These are phyloP conservation scores for Stevia rebaudiana DNA, from an alignment of 140 eudicot species.

Conservation along the genomic window DNA sequence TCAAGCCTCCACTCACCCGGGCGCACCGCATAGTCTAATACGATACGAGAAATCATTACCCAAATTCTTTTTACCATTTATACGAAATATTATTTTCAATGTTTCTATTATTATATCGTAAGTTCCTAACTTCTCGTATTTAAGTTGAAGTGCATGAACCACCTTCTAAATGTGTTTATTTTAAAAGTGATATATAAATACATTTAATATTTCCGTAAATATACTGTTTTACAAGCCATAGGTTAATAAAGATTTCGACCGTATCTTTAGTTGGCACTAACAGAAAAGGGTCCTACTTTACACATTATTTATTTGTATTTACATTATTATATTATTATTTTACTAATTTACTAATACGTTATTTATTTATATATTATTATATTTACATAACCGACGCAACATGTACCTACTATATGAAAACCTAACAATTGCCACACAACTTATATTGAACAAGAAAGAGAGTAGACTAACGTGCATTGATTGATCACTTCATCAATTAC, in stretches of 20 bases:
- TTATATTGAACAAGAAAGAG: conserved; percentile 1
- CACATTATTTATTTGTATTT: background rate
- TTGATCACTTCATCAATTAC: conserved; percentile 17
- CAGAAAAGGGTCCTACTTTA: conserved; percentile 2
- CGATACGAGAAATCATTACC: too few species aligned
- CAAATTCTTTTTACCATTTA: too few species aligned
- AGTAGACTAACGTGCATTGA: conserved; percentile 27
- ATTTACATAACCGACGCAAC: conserved; percentile 6
- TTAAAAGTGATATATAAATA: too few species aligned
- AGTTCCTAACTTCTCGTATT: too few species aligned
- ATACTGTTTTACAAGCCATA: background rate
- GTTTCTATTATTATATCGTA: too few species aligned
- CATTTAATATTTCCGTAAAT: too few species aligned
- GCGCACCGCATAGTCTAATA: too few species aligned
- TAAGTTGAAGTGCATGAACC: too few species aligned
- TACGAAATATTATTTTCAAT: too few species aligned
- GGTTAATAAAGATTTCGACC: background rate
- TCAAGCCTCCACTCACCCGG: too few species aligned
- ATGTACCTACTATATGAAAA: conserved; percentile 24
- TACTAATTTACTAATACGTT: too few species aligned
- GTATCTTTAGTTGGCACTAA: background rate
- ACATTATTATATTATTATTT: background rate
- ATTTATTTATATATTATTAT: background rate
- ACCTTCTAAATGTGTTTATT: too few species aligned
- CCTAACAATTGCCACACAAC: conserved; percentile 31